Conservation (phyloP, 768 basidiomycete genomes). For the Mycena olivaceomarginata region DNA sequence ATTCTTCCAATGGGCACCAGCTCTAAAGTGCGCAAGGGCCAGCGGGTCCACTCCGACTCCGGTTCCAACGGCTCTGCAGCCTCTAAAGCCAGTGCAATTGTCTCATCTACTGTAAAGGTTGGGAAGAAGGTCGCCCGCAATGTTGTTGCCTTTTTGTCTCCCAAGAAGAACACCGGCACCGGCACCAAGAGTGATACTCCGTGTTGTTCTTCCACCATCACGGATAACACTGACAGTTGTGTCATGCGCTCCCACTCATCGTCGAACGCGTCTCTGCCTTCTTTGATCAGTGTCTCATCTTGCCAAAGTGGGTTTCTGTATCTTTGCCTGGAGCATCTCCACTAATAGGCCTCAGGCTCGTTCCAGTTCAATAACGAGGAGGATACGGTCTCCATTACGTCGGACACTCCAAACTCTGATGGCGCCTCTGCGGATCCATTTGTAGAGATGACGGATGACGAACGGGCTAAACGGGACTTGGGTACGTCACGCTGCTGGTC, state of each 20-base stretch:
- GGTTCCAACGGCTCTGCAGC: background rate
- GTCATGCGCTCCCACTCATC: background rate
- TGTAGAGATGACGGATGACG: too few relatives aligned
- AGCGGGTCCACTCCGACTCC: background rate
- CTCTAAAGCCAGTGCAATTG: background rate
- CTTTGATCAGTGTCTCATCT: background rate
- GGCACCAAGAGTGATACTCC: background rate
- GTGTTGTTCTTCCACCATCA: background rate
- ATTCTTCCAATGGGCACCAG: background rate
- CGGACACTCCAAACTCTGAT: too few relatives aligned
- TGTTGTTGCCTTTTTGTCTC: background rate
- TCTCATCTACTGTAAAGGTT: background rate
- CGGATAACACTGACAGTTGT: too few relatives aligned
- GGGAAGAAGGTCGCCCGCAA: background rate
- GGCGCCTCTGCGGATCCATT: too few relatives aligned
- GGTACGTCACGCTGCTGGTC: too few relatives aligned
- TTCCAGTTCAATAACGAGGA: too few relatives aligned
- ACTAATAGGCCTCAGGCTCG: too few relatives aligned
- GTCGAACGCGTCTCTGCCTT: background rate
- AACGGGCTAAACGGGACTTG: too few relatives aligned
- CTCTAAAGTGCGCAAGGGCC: background rate
- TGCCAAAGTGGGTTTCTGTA: background rate
- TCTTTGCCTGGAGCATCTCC: background rate
- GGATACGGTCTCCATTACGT: too few relatives aligned
- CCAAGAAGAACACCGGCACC: background rate